A percentile compares a stretch with the other conserved stretches of the same genome.
These are phyloP conservation scores for Diaporthe sp. DNA, from an alignment of 2,329 filamentous ascomycete genomes.

Conservation along the genomic window DNA sequence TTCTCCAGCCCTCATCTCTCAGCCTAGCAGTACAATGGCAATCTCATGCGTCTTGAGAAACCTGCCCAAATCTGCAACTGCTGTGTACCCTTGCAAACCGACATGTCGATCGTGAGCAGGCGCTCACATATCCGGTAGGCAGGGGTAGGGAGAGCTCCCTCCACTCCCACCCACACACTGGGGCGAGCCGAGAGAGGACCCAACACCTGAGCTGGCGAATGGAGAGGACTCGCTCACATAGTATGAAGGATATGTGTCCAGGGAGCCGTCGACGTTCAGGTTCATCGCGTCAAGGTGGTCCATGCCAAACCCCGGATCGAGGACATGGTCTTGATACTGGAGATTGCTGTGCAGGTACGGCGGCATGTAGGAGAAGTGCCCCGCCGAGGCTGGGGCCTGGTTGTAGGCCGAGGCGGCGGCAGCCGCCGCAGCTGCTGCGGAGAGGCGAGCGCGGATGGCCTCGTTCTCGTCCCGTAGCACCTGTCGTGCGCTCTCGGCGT, in stretches of 20 bases:
- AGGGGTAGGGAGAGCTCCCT: constrained; percentile 21
- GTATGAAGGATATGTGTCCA: constrained; percentile 56
- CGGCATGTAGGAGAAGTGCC: constrained; percentile 21
- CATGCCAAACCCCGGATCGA: constrained; percentile 52
- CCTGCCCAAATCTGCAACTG: too few species aligned
- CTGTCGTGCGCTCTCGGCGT: constrained; percentile 51
- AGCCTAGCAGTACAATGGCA: neutral
- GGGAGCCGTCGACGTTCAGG: constrained; percentile 46
- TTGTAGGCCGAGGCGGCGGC: neutral
- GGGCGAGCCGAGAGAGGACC: constrained; percentile 35
- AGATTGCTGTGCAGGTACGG: constrained; percentile 47
- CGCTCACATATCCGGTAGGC: constrained; percentile 47
- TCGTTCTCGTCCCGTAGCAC: constrained; percentile 55
- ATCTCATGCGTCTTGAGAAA: neutral
- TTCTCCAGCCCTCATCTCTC: neutral
- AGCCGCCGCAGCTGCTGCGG: constrained; percentile 40
- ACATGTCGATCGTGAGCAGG: constrained; percentile 60
- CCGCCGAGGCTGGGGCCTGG: neutral
- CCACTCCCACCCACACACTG: constrained; percentile 12
- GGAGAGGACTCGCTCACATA: constrained; percentile 41
- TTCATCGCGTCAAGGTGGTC: neutral
- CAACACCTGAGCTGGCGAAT: constrained; percentile 37
- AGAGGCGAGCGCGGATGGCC: constrained; percentile 50
- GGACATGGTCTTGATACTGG: constrained; percentile 43
- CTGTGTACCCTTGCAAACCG: neutral